Conservation (phyloP, 768 basidiomycete genomes). For the Russula compacta region DNA sequence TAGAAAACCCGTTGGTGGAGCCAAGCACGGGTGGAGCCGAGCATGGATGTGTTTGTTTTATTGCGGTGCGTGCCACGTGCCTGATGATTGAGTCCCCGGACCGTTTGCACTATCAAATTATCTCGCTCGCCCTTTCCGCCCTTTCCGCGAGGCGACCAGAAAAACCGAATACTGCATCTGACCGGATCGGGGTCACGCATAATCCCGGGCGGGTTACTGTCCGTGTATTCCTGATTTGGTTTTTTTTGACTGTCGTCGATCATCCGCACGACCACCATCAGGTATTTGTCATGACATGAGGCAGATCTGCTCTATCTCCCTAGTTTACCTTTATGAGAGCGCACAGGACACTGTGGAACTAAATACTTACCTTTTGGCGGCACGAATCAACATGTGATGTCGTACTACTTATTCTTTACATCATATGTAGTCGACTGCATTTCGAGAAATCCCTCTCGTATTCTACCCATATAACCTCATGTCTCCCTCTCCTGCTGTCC, state of each 20-base stretch:
- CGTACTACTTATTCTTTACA: not conserved
- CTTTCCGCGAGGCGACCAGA: not conserved
- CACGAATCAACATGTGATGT: not conserved
- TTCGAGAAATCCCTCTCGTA: not conserved
- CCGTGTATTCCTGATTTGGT: too few species aligned
- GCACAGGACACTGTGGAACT: not conserved
- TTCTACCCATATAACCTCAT: not conserved
- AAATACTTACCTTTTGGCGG: not conserved
- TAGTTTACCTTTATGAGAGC: not conserved
- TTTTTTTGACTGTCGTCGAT: too few species aligned
- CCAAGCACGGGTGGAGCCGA: too few species aligned
- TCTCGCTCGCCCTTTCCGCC: not conserved
- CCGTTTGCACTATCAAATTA: too few species aligned
- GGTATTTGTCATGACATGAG: too few species aligned
- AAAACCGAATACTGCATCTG: too few species aligned
- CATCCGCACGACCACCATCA: too few species aligned
- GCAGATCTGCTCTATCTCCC: not conserved
- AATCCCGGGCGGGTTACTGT: not conserved
- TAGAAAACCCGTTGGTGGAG: too few species aligned
- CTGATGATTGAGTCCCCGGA: too few species aligned
- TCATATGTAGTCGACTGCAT: too few species aligned
- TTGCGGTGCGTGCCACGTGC: too few species aligned
- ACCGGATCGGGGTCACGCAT: not conserved
- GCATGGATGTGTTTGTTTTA: too few species aligned
- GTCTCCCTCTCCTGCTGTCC: not conserved